phyloP scores from a whole-genome alignment of 768 basidiomycete genomes.

The Xerocomus spinulosus region DNA sequence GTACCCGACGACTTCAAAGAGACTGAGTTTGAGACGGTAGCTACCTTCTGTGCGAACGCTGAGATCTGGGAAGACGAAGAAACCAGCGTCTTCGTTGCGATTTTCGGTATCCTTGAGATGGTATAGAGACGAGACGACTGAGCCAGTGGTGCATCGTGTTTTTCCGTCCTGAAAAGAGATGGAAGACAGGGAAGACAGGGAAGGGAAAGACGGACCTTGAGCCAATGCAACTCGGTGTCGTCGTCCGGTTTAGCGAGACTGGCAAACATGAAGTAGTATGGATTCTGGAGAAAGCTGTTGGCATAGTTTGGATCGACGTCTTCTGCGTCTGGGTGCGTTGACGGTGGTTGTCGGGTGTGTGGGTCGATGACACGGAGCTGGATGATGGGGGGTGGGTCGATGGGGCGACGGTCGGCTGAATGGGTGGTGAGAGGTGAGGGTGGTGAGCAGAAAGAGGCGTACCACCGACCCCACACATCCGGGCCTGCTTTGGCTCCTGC shows the following conservation, averaged over 20 bases:
- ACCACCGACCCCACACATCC: constrained; percentile 88
- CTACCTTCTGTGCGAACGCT: constrained; percentile 90
- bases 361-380: constrained; percentile 86
- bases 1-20: constrained; percentile 92
- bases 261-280: constrained; percentile 96
- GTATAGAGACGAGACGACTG: constrained; percentile 85
- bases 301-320: constrained; percentile 40
- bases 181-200: neutral
- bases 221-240: constrained; percentile 84
- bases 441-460: constrained; percentile 35
- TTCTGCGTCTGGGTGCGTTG: constrained; percentile 29
- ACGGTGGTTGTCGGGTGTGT: constrained; percentile 31
- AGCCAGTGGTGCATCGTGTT: constrained; percentile 87
- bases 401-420: constrained; percentile 90
- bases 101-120: constrained; percentile 78
- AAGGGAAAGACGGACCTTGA: constrained; percentile 46
- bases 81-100: constrained; percentile 69
- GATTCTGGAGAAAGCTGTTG: constrained; percentile 76
- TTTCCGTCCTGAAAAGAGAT: constrained; percentile 69
- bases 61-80: constrained; percentile 96
- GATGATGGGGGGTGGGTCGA: constrained; percentile 96
- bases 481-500: constrained; percentile 88
- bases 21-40: constrained; percentile 62
- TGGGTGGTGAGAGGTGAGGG: neutral
- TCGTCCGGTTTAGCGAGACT: constrained; percentile 85